These are phyloP conservation scores for Eimeria praecox DNA, from an alignment of 169 alveolate genomes.

Conservation along the genomic window DNA sequence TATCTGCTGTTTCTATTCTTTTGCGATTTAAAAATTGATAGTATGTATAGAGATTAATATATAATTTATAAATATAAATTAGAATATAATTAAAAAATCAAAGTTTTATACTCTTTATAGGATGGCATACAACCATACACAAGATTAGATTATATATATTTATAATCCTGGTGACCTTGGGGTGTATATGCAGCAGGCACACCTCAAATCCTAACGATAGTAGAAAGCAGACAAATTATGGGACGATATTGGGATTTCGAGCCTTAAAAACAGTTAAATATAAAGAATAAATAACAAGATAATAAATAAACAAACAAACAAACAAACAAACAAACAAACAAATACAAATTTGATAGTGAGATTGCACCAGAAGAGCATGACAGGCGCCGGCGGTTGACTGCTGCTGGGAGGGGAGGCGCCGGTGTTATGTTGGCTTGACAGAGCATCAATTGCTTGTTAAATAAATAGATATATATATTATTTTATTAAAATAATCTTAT, in stretches of 20 bases:
- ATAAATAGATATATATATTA: too few species aligned
- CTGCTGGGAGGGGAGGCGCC: background rate
- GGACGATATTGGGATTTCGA: background rate
- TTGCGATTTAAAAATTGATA: background rate
- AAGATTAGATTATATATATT: too few species aligned
- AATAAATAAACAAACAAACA: too few species aligned
- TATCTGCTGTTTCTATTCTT: background rate
- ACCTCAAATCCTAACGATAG: background rate
- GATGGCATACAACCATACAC: background rate
- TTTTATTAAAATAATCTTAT: too few species aligned
- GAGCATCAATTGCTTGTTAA: too few species aligned
- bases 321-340: too few species aligned
- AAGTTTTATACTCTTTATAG: background rate
- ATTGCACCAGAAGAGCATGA: too few species aligned
- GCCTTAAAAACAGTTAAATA: background rate
- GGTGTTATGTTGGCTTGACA: too few species aligned
- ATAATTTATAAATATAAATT: background rate
- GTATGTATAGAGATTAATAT: background rate
- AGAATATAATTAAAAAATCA: background rate
- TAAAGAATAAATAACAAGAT: background rate
- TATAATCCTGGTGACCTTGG: background rate
- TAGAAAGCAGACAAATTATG: too few species aligned
- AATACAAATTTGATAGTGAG: background rate
- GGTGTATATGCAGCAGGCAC: background rate
- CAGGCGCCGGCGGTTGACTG: background rate